These are phyloP conservation scores for Verticillium dahliae DNA, from an alignment of 2,329 filamentous ascomycete species.

Conservation along the genomic window DNA sequence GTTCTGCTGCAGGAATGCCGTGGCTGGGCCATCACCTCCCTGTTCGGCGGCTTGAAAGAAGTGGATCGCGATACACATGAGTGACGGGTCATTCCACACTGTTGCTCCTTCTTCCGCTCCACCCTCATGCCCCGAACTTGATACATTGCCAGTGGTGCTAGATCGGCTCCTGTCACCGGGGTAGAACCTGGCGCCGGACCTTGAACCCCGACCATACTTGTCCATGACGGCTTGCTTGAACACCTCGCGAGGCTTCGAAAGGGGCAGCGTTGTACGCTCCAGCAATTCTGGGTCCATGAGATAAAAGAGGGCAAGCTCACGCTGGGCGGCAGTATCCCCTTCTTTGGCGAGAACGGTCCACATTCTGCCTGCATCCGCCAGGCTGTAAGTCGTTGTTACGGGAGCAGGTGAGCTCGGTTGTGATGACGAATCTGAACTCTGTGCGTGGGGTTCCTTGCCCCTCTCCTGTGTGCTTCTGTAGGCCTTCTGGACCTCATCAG, in stretches of 20 bases:
- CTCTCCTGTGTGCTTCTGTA: conserved; percentile 58
- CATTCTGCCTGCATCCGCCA: conserved; percentile 80
- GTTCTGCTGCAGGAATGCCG: conserved; percentile 70
- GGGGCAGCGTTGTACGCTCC: conserved; percentile 70
- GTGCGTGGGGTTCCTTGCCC: conserved; percentile 22
- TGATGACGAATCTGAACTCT: conserved; percentile 7
- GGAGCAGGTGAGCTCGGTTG: conserved; percentile 35
- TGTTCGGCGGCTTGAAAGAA: conserved; percentile 91
- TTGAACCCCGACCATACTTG: conserved; percentile 40
- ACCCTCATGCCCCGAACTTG: conserved; percentile 18
- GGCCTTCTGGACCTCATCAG: conserved; percentile 47
- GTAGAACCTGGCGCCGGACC: conserved; percentile 12
- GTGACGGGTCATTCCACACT: conserved; percentile 69
- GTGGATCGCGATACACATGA: conserved; percentile 92
- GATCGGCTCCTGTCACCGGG: conserved; percentile 8
- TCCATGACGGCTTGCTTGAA: conserved; percentile 87
- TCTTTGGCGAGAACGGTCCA: conserved; percentile 92
- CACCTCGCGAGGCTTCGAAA: conserved; percentile 78
- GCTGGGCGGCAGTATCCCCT: conserved; percentile 79
- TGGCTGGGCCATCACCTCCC: conserved; percentile 81
- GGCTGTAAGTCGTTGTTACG: conserved; percentile 56
- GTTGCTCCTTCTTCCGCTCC: conserved; percentile 34
- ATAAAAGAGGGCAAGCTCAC: conserved; percentile 90
- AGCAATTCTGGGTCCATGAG: conserved; percentile 86
- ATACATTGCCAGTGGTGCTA: conserved; percentile 16